Base-by-base conservation (phyloP, 176 grass and related monocot species). In the Triticum monococcum region DNA sequence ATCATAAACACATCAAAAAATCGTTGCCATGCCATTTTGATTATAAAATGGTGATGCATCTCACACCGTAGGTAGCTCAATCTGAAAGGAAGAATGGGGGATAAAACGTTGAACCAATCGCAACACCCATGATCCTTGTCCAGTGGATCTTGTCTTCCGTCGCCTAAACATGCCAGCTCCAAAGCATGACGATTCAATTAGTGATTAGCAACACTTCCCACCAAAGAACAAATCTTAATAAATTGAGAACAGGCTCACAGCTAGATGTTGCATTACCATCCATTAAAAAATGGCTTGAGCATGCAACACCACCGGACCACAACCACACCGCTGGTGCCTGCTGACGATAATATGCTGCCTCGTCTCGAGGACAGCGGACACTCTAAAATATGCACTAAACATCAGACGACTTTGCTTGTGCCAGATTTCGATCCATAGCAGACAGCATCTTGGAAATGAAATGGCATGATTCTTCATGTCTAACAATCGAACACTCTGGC, bases 41-140 rank as follows among this genome's bases (percentile, higher is more conserved):
- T 50, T 12, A 78, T n/a, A 22, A 60, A 37, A 22, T 60, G 20
- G 50, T n/a, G 30, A 59, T 61, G 31, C 31, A 37, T 14, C 52
- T 60, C 76, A 78, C 52, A 78, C 1, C 11, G 31, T 9, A 22
- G 20, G 54, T 57, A 32, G 31, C 52, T 37, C 31, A 36, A 60
- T 7, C 52, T 78, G 20, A 60, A 78, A 52, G 11, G 11, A 17
- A 78, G 61, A 16, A 0, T 9, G 5, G 9, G 71, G 76, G 76
- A 60, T 60, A 78, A 13, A 61, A 60, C 14, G 32, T 37, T 37
- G 52, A 61, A n/a, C 10, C 82, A 80, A 81, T 86, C 22, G 45
- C 78, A 25, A 89, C 71, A 43, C 78, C 35, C 31, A 24, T 85
- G 83, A 70, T 84, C 86, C 43, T 50, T 94, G 16, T 84, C 75